These are phyloP conservation scores for Calophaca sinica DNA, from an alignment of 306 rosid genomes.

Conservation along the genomic window DNA sequence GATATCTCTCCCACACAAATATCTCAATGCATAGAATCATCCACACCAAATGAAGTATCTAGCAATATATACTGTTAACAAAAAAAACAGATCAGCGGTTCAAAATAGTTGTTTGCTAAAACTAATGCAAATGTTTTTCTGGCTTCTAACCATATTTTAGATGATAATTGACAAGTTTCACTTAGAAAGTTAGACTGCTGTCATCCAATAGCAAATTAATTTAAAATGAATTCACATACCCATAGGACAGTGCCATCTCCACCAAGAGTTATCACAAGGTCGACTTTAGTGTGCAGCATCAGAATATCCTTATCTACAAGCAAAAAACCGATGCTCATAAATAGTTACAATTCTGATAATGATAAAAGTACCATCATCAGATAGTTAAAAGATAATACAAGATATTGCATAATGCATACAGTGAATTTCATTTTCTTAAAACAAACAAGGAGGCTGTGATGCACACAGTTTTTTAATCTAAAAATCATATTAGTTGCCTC, in stretches of 20 bases:
- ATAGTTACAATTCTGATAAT: conserved; percentile 23
- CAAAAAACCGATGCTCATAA: conserved; percentile 36
- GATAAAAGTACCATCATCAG: conserved; percentile 24
- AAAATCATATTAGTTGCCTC: conserved; percentile 31
- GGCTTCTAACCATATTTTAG: conserved; percentile 29
- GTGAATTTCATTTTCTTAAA: conserved; percentile 5
- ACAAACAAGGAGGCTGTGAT: conserved; percentile 12
- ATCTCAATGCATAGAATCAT: conserved; percentile 33
- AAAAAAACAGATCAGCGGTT: conserved; percentile 21
- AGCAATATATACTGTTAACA: conserved; percentile 19
- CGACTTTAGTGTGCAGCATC: conserved; percentile 82
- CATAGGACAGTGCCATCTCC: conserved; percentile 98
- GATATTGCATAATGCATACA: conserved; percentile 17
- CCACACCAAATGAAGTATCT: conserved; percentile 19
- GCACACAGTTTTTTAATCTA: not conserved
- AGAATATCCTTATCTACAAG: conserved; percentile 69
- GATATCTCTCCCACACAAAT: conserved; percentile 26
- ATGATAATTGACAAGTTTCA: conserved; percentile 32
- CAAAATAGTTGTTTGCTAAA: not conserved
- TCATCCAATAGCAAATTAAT: conserved; percentile 32
- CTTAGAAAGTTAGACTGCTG: conserved; percentile 21
- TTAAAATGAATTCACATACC: conserved; percentile 65
- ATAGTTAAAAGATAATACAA: conserved; percentile 38
- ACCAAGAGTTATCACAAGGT: conserved; percentile 93
- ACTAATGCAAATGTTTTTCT: not conserved